These are phyloP conservation scores for Pezicula carpinea DNA, from an alignment of 2,329 filamentous ascomycete genomes.

Conservation along the genomic window DNA sequence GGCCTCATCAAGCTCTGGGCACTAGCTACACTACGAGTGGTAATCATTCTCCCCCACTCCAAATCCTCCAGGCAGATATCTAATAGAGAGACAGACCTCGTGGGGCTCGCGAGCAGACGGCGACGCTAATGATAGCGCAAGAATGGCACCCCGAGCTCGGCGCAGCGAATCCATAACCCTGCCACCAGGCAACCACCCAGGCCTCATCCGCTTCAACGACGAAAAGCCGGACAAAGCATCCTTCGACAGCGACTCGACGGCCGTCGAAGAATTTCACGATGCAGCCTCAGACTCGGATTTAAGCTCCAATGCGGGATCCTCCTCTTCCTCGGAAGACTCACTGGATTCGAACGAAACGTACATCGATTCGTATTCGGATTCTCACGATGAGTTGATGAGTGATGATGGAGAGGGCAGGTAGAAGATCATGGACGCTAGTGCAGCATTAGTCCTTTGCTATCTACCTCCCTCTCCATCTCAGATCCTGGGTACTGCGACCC, in stretches of 20 bases:
- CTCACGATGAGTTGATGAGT: constrained; percentile 9
- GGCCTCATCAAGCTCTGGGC: constrained; percentile 90
- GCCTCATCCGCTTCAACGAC: constrained; percentile 40
- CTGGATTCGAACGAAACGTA: constrained; percentile 21
- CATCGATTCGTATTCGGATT: constrained; percentile 13
- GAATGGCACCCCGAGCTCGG: constrained; percentile 33
- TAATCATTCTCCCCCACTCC: constrained; percentile 41
- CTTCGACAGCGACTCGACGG: constrained; percentile 14
- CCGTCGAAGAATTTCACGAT: background rate
- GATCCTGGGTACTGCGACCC: too few species aligned
- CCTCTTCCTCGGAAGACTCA: constrained; percentile 11
- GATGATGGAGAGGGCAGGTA: constrained; percentile 8
- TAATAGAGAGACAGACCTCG: constrained; percentile 60
- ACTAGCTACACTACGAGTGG: constrained; percentile 75
- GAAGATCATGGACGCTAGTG: constrained; percentile 27
- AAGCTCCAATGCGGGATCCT: constrained; percentile 1
- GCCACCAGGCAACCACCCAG: constrained; percentile 37
- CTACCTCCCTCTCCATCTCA: constrained; percentile 2
- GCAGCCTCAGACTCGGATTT: background rate
- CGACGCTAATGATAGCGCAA: constrained; percentile 73
- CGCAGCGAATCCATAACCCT: constrained; percentile 35
- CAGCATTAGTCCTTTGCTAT: constrained; percentile 24
- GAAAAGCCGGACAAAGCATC: constrained; percentile 21
- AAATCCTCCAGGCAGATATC: background rate
- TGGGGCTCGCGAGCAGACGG: constrained; percentile 94